A percentile compares a stretch with the other conserved stretches of the same genome.
Conservation (phyloP, 2,329 filamentous ascomycete species). For the Didymella exigua region DNA sequence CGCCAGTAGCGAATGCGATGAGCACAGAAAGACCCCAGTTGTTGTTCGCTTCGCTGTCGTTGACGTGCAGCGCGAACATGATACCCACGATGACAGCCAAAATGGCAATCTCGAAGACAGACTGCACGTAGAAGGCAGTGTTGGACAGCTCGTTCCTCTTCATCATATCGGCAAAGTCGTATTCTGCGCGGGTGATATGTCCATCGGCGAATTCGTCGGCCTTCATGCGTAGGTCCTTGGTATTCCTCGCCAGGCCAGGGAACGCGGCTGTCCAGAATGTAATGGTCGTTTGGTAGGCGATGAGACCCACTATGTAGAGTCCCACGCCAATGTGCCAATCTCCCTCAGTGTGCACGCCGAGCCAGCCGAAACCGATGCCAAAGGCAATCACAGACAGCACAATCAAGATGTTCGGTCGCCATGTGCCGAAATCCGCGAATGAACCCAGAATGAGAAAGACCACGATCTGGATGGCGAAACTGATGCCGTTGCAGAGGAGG, state of each 20-base stretch:
- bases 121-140: constrained; percentile 68
- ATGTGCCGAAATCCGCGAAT: constrained; percentile 68
- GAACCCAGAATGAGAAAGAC: constrained; percentile 60
- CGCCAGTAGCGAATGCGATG: constrained; percentile 67
- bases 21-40: constrained; percentile 70
- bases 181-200: constrained; percentile 62
- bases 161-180: constrained; percentile 57
- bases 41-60: constrained; percentile 64
- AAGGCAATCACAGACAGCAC: constrained; percentile 57
- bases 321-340: constrained; percentile 67
- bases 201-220: constrained; percentile 54
- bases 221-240: constrained; percentile 58
- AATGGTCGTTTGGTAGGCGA: constrained; percentile 69
- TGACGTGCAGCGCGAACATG: constrained; percentile 65
- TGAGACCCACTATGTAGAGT: constrained; percentile 69
- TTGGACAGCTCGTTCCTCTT: constrained; percentile 69
- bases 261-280: constrained; percentile 73
- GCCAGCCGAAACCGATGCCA: constrained; percentile 68
- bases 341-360: constrained; percentile 65
- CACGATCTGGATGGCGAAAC: constrained; percentile 69
- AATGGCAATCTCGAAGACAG: constrained; percentile 62
- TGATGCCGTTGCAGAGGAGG: constrained; percentile 69
- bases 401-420: constrained; percentile 64
- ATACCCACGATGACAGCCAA: constrained; percentile 36
- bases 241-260: constrained; percentile 62